A percentile compares a stretch with the other conserved stretches of the same genome.
Conservation (phyloP, 2,329 filamentous ascomycete genomes). For the Mycosphaerella arachidis region DNA sequence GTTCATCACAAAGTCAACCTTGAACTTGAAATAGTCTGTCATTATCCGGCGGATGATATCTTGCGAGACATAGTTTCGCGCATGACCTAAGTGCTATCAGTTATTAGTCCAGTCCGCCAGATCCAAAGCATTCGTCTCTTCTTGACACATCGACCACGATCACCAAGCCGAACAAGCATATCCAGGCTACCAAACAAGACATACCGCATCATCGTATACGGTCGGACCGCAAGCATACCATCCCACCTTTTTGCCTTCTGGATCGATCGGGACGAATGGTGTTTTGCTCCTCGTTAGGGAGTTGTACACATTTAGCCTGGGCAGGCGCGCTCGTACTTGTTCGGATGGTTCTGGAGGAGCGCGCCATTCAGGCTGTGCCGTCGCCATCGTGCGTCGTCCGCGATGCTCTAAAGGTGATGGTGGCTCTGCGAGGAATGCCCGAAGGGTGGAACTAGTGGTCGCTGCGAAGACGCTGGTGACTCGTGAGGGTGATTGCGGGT, state of each 20-base stretch:
- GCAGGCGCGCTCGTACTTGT: conserved; percentile 30
- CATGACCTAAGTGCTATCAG: conserved; percentile 66
- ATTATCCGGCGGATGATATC: conserved; percentile 83
- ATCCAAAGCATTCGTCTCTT: neutral
- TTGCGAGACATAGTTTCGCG: conserved; percentile 84
- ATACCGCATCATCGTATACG: conserved; percentile 63
- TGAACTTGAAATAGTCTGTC: conserved; percentile 75
- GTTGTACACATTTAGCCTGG: conserved; percentile 72
- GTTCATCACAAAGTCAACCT: conserved; percentile 87
- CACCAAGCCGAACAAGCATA: neutral
- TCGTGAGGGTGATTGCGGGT: neutral
- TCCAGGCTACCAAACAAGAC: neutral
- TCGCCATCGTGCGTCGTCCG: conserved; percentile 5
- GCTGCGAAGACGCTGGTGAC: neutral
- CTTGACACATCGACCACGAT: conserved; percentile 5
- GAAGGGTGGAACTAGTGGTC: conserved; percentile 2
- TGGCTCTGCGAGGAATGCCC: conserved; percentile 5
- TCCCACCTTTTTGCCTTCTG: conserved; percentile 61
- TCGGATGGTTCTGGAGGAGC: conserved; percentile 34
- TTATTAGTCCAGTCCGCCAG: conserved; percentile 1
- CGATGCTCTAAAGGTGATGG: neutral
- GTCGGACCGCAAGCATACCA: conserved; percentile 93
- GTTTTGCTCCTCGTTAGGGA: conserved; percentile 71
- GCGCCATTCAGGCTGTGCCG: conserved; percentile 31
- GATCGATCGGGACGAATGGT: conserved; percentile 68